A percentile compares a stretch with the other conserved stretches of the same genome.
phyloP scores from a whole-genome alignment of 495 filamentous ascomycete genomes.

The Penicillium ucsense region DNA sequence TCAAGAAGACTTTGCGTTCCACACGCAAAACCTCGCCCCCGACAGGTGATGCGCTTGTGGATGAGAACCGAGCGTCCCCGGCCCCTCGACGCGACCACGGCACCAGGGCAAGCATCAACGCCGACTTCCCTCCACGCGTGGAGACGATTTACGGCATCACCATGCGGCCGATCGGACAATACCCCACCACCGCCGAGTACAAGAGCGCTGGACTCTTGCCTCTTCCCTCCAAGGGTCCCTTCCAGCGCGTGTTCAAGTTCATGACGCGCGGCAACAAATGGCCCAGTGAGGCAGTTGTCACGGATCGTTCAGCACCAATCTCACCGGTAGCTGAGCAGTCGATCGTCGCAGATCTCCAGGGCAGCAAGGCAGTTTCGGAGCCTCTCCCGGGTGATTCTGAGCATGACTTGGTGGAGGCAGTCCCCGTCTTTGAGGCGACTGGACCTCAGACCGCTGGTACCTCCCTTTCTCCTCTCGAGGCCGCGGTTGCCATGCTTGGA shows the following conservation, averaged over 20 bases:
- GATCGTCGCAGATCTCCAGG: constrained; percentile 1
- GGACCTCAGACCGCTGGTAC: background rate
- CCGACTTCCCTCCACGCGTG: constrained; percentile 2
- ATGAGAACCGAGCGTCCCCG: background rate
- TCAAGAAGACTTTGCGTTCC: constrained; percentile 7
- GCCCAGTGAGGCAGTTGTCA: constrained; percentile 1
- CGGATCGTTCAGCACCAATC: constrained; percentile 4
- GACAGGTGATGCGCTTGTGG: constrained; percentile 4
- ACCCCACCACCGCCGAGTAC: constrained; percentile 17
- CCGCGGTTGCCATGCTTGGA: constrained; percentile 1
- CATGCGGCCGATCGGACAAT: constrained; percentile 21
- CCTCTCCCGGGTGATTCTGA: too few relatives aligned
- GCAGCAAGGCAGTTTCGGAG: background rate
- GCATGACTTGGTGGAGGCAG: background rate
- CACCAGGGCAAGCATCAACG: constrained; percentile 3
- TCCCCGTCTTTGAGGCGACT: constrained; percentile 7
- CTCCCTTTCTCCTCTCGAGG: constrained; percentile 4
- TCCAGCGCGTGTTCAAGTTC: constrained; percentile 3
- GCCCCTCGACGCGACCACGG: constrained; percentile 5
- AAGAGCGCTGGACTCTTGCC: constrained; percentile 9
- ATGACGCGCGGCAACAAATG: background rate
- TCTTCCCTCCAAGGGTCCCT: constrained; percentile 4
- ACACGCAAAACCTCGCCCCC: constrained; percentile 6
- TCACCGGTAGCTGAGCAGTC: constrained; percentile 11
- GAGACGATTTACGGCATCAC: constrained; percentile 2